Percentiles rank a stretch among this genome's conserved stretches.
phyloP scores from a whole-genome alignment of 257 asterid species.

The Leptodermis oblonga region DNA sequence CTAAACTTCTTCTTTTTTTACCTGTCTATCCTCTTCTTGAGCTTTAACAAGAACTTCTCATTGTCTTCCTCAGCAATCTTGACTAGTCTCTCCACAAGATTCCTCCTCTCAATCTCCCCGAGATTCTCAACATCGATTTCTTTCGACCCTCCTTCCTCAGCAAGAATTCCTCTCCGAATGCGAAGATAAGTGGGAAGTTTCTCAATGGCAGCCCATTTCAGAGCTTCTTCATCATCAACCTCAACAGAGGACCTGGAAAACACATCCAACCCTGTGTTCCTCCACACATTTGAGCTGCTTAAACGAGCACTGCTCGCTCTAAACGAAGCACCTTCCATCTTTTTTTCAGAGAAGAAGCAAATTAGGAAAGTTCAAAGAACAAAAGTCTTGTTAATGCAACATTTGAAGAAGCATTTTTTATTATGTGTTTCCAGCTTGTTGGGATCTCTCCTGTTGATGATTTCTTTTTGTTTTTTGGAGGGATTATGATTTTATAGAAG shows the following conservation, averaged over 20 bases:
- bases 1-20: background rate
- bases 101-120: constrained; percentile 23
- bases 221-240: constrained; percentile 29
- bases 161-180: constrained; percentile 25
- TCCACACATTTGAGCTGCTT: constrained; percentile 25
- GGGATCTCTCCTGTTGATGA: background rate
- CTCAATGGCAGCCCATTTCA: constrained; percentile 36
- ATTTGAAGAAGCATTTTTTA: background rate
- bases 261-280: constrained; percentile 24
- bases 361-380: background rate
- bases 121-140: constrained; percentile 24
- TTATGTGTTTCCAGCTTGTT: background rate
- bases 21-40: constrained; percentile 32
- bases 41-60: constrained; percentile 34
- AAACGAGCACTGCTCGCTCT: constrained; percentile 21
- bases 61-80: constrained; percentile 31
- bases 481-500: constrained; percentile 4
- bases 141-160: constrained; percentile 24
- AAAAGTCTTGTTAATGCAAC: background rate
- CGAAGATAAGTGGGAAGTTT: constrained; percentile 33
- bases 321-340: constrained; percentile 21
- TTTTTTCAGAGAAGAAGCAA: too few species aligned
- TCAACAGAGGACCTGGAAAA: constrained; percentile 27
- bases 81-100: constrained; percentile 26
- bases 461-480: too few species aligned